Evolutionary conservation across 495 filamentous ascomycete species (phyloP), one percentile per base, ranked within the genome.

Genomic region (Durotheca rogersii): DNA sequence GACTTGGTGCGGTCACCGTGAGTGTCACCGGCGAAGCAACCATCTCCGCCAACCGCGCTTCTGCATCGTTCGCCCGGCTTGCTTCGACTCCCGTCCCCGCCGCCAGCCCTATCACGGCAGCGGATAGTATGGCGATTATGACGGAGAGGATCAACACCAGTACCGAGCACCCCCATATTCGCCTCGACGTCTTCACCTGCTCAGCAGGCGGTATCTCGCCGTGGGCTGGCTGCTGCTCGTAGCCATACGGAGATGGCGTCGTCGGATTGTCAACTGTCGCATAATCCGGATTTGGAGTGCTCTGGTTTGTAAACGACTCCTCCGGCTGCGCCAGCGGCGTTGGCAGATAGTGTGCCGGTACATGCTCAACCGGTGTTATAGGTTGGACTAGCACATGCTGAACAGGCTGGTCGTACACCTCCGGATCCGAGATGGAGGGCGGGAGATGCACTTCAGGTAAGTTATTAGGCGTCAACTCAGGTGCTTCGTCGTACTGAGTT

Each of bases 71-170:
- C 10, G 70, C 71, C 34, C 68, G 62, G 37, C 51, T 67, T 7
- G 71, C 46, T 35, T 74, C 67, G 10, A 73, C 51, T 10, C 69
- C 73, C 1, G 71, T 74, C 5, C 66, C 69, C 2, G 68, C 71
- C 6, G 71, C 71, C 11, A 76, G 47, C 1, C 70, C 71, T 40
- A 76, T 73, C 6, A 74, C 69, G 1, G 71, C 67, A 0, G 62
- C 65, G 2, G 68, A 67, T 32, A 76, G 41, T 11, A 72, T 41
- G 1, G 63, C 67, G 44, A 75, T 69, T 30, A 72, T 65, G 32
- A 62, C 56, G 3, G 70, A 70, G 2, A 76, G 65, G 18, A 69
- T 51, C 30, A 76, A 71, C 5, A 73, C 67, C 11, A 74, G 45
- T 4, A 63, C 25, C 18, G 62, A 52, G 35, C 66, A 72, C 11